A percentile compares a stretch with the other conserved stretches of the same genome.
Evolutionary conservation across 192 early-diverging fungal species (phyloP).

Genomic region (Coemansia sp.): DNA sequence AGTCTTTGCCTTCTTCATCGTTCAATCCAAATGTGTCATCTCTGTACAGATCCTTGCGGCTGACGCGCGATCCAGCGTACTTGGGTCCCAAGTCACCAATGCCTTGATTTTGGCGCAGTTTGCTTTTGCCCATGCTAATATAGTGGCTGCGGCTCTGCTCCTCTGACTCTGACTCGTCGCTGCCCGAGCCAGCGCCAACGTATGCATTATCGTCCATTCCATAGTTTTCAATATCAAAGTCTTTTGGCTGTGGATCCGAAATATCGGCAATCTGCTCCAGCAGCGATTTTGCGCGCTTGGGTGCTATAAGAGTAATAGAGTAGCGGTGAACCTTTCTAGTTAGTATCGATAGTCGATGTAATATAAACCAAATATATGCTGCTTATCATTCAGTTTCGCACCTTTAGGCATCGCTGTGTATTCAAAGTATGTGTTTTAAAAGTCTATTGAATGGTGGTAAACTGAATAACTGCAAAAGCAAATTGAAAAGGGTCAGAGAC

Average conservation of each 20-base stretch:
- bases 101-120: constrained; percentile 57
- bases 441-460: background rate
- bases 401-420: constrained; percentile 13
- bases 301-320: constrained; percentile 11
- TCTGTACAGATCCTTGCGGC: constrained; percentile 60
- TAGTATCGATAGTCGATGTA: background rate
- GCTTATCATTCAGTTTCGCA: background rate
- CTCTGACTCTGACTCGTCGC: constrained; percentile 50
- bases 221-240: constrained; percentile 71
- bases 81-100: constrained; percentile 69
- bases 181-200: constrained; percentile 51
- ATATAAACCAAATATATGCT: background rate
- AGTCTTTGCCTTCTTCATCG: background rate
- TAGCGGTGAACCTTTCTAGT: background rate
- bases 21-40: constrained; percentile 13
- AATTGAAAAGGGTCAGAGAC: background rate
- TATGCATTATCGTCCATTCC: constrained; percentile 51
- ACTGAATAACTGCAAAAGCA: background rate
- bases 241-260: constrained; percentile 52
- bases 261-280: constrained; percentile 50
- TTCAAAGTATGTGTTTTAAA: background rate
- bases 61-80: constrained; percentile 66
- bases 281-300: constrained; percentile 40
- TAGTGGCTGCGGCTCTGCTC: constrained; percentile 64
- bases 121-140: constrained; percentile 68